Conservation (phyloP, 345 rosid genomes). For the Toxicodendron radicans region DNA sequence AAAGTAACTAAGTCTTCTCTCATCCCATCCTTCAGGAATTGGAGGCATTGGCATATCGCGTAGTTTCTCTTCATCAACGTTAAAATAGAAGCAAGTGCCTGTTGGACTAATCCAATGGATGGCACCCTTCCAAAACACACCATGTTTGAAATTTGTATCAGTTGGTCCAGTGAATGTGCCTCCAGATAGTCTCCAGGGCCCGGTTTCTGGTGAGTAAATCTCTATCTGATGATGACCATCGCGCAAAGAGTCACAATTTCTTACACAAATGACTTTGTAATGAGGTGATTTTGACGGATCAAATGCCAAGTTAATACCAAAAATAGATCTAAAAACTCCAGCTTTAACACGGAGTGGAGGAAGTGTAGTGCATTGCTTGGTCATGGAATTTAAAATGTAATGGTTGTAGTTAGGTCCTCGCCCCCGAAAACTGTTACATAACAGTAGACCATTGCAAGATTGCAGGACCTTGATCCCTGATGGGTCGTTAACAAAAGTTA, state of each 20-base stretch:
- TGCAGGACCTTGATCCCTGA: too few relatives aligned
- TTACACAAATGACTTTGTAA: slow-evolving; percentile 38
- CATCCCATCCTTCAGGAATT: slow-evolving; percentile 14
- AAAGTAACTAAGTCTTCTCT: slow-evolving; percentile 15
- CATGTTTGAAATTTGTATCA: background rate
- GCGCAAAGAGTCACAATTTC: background rate
- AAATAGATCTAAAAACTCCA: background rate
- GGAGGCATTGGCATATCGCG: slow-evolving; percentile 13
- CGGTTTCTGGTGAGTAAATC: slow-evolving; percentile 38
- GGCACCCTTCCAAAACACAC: slow-evolving; percentile 16
- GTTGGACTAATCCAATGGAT: slow-evolving; percentile 34
- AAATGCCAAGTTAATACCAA: slow-evolving; percentile 31
- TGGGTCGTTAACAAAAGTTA: too few relatives aligned
- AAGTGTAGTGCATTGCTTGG: slow-evolving; percentile 32
- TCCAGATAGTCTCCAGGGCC: slow-evolving; percentile 33
- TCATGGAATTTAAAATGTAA: slow-evolving; percentile 43
- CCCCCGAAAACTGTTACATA: background rate
- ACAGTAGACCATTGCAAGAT: too few relatives aligned
- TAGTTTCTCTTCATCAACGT: slow-evolving; percentile 28
- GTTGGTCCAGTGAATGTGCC: slow-evolving; percentile 3
- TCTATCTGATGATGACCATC: slow-evolving; percentile 23
- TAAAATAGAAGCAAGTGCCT: slow-evolving; percentile 21
- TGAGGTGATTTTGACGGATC: slow-evolving; percentile 38
- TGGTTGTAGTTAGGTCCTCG: background rate
- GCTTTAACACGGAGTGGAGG: slow-evolving; percentile 8